phyloP scores from a whole-genome alignment of 768 basidiomycete genomes.

The Pilatotrama ljubarskyi region DNA sequence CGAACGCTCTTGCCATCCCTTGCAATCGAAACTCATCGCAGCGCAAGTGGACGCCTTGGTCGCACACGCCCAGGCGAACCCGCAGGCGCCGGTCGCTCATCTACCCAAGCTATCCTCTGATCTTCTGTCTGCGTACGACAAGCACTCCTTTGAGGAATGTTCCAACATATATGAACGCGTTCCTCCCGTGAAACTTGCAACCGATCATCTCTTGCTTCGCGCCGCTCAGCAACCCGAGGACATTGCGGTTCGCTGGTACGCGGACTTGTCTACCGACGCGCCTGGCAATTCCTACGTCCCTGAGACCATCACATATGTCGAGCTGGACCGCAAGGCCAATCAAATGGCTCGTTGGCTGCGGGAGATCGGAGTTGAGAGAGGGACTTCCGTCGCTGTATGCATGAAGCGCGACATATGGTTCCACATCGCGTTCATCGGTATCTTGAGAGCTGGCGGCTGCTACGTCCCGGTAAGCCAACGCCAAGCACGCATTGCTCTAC shows the following conservation, averaged over 20 bases:
- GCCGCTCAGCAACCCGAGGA: slow-evolving; percentile 4
- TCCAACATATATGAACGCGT: slow-evolving; percentile 10
- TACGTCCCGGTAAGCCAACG: slow-evolving; percentile 46
- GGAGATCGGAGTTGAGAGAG: slow-evolving; percentile 34
- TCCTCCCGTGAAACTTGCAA: slow-evolving; percentile 9
- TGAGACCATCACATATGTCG: slow-evolving; percentile 33
- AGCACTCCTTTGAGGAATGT: slow-evolving; percentile 8
- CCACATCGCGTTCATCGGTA: slow-evolving; percentile 44
- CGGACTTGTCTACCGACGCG: slow-evolving; percentile 14
- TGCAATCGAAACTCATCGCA: slow-evolving; percentile 10
- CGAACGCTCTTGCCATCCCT: slow-evolving; percentile 16
- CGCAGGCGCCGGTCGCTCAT: not conserved
- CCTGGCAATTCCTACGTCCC: slow-evolving; percentile 1
- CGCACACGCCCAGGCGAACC: not conserved
- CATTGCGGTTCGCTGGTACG: slow-evolving; percentile 21
- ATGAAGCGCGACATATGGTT: slow-evolving; percentile 44
- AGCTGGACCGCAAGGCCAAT: slow-evolving; percentile 40
- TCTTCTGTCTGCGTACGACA: slow-evolving; percentile 14
- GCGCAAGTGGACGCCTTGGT: slow-evolving; percentile 15
- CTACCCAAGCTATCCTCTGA: slow-evolving; percentile 3
- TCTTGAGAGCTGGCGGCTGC: slow-evolving; percentile 50
- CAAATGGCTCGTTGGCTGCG: slow-evolving; percentile 45
- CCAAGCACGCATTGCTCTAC: not conserved
- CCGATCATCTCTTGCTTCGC: slow-evolving; percentile 11
- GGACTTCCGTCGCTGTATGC: slow-evolving; percentile 48